Evolutionary conservation across 1,284 basidiomycete genomes (phyloP), one percentile per base, ranked within the genome.

Genomic region (Boletus semigastroideus): DNA sequence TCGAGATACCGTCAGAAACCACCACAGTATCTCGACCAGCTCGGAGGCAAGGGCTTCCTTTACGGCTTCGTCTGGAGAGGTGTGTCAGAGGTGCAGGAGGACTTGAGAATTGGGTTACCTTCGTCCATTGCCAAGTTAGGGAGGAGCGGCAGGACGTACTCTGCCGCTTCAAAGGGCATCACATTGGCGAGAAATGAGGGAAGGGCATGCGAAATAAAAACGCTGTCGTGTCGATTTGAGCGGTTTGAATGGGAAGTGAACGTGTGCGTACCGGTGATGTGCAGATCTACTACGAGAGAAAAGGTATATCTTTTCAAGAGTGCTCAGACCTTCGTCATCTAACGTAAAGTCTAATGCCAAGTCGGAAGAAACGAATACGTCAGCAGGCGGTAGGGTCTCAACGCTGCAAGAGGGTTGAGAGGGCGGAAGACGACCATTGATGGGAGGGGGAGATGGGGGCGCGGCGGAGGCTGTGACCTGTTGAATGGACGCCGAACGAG

Each of bases 281-380:
- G 84, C 75, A 51, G 89, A 86, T 58, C 87, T 87, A 70, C 92
- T 95, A 62, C 90, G 84, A 55, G 91, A 90, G 63, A 94, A 94
- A 27, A 98, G 79, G 73, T 97, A 98, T 60, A 98, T 97, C 64
- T 91, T 89, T 74, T 99, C 95, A 30, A 97, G 82, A 17, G 89
- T 81, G 66, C 75, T 91, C 49, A 96, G 80, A 51, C 84, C 82
- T 62, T 94, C 90, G 54, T 87, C 83, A 51, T 88, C 85, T 60
- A 88, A 71, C 22, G 74, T 74, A 36, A 83, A 70, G 64, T 84
- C 82, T 44, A 78, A 56, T 34, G 74, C 65, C 36, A 76, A 61
- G 60, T 80, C 77, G 28, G 67, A 56, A 13, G 60, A 52, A 13
- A 55, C 50, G 42, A 71, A 53, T 10, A 54, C 66, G 17, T 72